Percentiles rank a stretch among this genome's conserved stretches.
These are phyloP conservation scores for Kodamaea nitidulidarum DNA, from an alignment of 805 yeast genomes.

Conservation along the genomic window DNA sequence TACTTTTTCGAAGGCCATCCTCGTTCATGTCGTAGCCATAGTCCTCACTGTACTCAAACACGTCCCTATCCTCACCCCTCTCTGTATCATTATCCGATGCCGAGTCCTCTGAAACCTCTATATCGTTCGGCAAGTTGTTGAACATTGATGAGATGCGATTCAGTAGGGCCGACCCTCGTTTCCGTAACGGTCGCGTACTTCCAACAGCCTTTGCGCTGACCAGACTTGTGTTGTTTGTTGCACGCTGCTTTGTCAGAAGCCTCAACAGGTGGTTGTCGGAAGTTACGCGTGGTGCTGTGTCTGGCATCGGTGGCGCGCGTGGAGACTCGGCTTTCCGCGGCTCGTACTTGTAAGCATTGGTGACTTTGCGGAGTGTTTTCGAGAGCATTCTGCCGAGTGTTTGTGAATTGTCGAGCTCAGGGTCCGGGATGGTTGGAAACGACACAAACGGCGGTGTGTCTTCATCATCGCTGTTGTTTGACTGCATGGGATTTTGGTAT, in stretches of 20 bases:
- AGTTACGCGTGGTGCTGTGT: slow-evolving; percentile 25
- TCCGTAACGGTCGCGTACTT: slow-evolving; percentile 2
- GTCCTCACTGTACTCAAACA: not conserved
- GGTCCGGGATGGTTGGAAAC: slow-evolving; percentile 43
- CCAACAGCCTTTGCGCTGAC: slow-evolving; percentile 20
- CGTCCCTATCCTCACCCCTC: slow-evolving; percentile 3
- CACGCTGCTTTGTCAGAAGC: slow-evolving; percentile 22
- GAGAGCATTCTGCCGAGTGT: slow-evolving; percentile 33
- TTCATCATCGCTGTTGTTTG: slow-evolving; percentile 15
- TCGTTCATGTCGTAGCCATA: not conserved
- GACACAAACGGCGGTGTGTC: slow-evolving; percentile 31
- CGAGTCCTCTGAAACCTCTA: slow-evolving; percentile 44
- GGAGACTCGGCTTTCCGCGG: not conserved
- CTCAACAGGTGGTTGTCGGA: slow-evolving; percentile 34
- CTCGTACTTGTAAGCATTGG: slow-evolving; percentile 30
- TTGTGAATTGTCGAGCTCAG: slow-evolving; percentile 31
- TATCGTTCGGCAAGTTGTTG: slow-evolving; percentile 45
- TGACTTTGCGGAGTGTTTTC: slow-evolving; percentile 38
- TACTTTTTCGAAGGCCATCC: not conserved
- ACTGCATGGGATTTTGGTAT: too few relatives aligned
- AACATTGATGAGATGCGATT: slow-evolving; percentile 36
- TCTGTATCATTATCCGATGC: slow-evolving; percentile 39
- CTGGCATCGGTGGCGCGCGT: not conserved
- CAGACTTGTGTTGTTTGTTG: slow-evolving; percentile 20
- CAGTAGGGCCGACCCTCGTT: slow-evolving; percentile 9